Percentiles rank a stretch among this genome's conserved stretches.
phyloP scores from a whole-genome alignment of 2,329 filamentous ascomycete genomes.

The Penicillium sp. region DNA sequence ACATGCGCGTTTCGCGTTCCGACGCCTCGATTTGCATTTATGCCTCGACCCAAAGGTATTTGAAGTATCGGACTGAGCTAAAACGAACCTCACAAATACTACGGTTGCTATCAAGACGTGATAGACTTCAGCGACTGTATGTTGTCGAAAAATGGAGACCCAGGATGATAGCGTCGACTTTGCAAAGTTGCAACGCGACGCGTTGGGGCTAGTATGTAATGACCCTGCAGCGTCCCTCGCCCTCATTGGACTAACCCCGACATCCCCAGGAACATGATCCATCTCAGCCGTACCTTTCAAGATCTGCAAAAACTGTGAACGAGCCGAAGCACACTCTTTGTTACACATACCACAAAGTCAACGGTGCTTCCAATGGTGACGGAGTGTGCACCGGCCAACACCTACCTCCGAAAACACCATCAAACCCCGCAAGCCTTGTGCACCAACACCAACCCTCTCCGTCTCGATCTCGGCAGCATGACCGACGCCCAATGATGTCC shows the following conservation, averaged over 20 bases:
- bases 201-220: conserved; percentile 40
- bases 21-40: not conserved
- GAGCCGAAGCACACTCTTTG: not conserved
- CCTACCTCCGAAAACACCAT: conserved; percentile 11
- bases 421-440: conserved; percentile 10
- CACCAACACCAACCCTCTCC: conserved; percentile 3
- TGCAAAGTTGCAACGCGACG: conserved; percentile 40
- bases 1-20: conserved; percentile 27
- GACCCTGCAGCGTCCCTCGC: conserved; percentile 27
- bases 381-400: conserved; percentile 7
- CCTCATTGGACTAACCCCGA: conserved; percentile 31
- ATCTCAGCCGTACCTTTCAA: conserved; percentile 24
- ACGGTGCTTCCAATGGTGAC: not conserved
- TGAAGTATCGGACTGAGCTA: not conserved
- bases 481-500: conserved; percentile 11
- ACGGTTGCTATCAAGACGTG: not conserved
- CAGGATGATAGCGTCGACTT: conserved; percentile 41
- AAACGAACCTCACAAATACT: not conserved
- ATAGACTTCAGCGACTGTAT: not conserved
- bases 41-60: not conserved
- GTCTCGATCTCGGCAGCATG: conserved; percentile 21
- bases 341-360: not conserved
- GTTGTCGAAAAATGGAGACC: not conserved
- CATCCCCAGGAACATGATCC: conserved; percentile 27
- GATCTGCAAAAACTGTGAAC: conserved; percentile 10